Evolutionary conservation across 768 basidiomycete genomes (phyloP), one percentile per base, ranked within the genome.

Genomic region (Xerocomus spinulosus): DNA sequence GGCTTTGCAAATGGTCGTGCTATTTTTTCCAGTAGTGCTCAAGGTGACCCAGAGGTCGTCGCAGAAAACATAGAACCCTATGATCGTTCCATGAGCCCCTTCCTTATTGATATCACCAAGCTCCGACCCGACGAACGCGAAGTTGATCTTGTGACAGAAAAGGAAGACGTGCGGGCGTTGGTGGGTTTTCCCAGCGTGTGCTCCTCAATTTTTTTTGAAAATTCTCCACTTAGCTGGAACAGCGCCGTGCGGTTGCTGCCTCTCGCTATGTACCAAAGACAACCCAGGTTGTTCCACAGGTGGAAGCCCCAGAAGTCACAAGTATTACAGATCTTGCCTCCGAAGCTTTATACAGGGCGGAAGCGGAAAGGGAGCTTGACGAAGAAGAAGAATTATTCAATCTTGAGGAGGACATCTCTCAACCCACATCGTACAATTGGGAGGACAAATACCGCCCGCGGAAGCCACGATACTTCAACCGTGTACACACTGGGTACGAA

Each of bases 401-500:
- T 60, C 75, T 92, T 23, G 93, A 97, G 66, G 92, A 93, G 66
- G 85, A 86, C 49, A 84, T 96, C 42, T 73, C 73, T 15, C 82
- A 90, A 56, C 85, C 89, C 14, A 86, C 83, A 2, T 82, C 85
- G 4, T 98, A 98, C 68, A 91, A 91, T 58, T 98, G 95, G 96
- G 93, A 95, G 71, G 96, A 99, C 74, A 95, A 97, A 66, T 98
- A 95, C 60, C 77, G 96, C 32, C 95, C 96, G 25, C 79, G 96
- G 29, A 99, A 98, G 67, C 96, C 96, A 37, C 78, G 94, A 53
- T 99, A 97, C 74, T 97, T 98, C 74, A 99, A 99, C 63, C 85
- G 96, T 49, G 96, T 98, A 21, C 93, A 98, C 62, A 99, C 96
- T 25, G 96, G 96, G 23, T 99, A 95, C 64, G 96, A 99, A 66